phyloP scores from a whole-genome alignment of 164 flowering plant genomes.

The Umbellularia californica region DNA sequence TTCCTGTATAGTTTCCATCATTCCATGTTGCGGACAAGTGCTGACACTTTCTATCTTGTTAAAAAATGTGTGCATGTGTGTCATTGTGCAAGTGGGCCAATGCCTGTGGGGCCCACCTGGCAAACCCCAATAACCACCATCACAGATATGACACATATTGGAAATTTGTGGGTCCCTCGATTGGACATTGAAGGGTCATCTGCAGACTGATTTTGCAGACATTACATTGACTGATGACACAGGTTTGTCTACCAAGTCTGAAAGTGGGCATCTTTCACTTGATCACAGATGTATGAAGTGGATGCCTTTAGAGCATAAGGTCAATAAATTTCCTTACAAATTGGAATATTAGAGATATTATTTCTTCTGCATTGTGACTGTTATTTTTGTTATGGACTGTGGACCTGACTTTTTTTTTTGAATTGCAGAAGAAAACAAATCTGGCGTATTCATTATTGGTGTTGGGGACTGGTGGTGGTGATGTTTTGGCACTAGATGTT shows the following conservation, averaged over 20 bases:
- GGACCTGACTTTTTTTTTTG: background rate
- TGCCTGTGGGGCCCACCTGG: too few relatives aligned
- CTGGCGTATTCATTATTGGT: constrained; percentile 45
- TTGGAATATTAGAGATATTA: background rate
- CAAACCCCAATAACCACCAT: too few relatives aligned
- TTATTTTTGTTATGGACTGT: background rate
- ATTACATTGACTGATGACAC: constrained; percentile 39
- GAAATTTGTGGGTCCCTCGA: too few relatives aligned
- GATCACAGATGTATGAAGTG: constrained; percentile 95
- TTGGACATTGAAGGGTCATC: constrained; percentile 50
- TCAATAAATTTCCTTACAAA: constrained; percentile 9
- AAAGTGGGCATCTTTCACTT: constrained; percentile 77
- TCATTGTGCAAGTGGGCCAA: too few relatives aligned
- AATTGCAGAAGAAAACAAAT: constrained; percentile 65
- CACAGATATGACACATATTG: too few relatives aligned
- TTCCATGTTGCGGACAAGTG: too few relatives aligned
- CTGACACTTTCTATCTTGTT: too few relatives aligned
- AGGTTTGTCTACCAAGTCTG: constrained; percentile 32
- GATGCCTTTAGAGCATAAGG: constrained; percentile 65
- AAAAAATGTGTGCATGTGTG: too few relatives aligned
- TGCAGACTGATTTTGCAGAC: constrained; percentile 83
- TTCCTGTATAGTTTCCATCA: too few relatives aligned
- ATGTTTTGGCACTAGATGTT: constrained; percentile 85
- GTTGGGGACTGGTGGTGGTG: constrained; percentile 91
- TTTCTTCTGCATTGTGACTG: background rate